Base-by-base conservation (phyloP, 1,284 basidiomycete genomes). In the Boletus mariae region DNA sequence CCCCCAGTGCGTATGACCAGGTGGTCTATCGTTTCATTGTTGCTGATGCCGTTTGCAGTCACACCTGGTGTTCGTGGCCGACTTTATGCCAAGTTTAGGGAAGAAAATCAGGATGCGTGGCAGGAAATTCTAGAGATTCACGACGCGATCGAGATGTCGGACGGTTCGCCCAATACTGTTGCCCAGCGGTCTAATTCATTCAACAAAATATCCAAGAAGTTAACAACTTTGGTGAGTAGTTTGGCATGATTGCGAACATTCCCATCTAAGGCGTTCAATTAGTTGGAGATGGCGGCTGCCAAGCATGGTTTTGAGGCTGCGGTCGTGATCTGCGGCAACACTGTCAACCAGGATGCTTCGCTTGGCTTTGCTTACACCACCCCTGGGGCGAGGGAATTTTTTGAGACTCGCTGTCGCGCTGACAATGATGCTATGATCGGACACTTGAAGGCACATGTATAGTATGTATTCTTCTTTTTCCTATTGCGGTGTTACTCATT, bases 271-370 rank as follows among this genome's bases (percentile, higher is more conserved):
- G 38, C 11, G 31, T 23, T 23, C 8, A 10, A 17, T 40, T 8
- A 53, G 52, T 35, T 53, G 2, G 25, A 53, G 1, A 25, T 17
- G 5, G 35, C 42, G 25, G 45, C 49, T n/a, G 43, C 37, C 26
- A 51, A 49, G 32, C 25, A 57, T 29, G 50, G 56, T 6, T 57
- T 57, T 8, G 46, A 56, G 31, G 54, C 41, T 17, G 50, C 40
- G 1, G 4, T 57, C 1, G 31, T 57, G 8, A 57, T 57, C 46
- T 56, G 54, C 32, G 44, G 55, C 12, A 57, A 49, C 23, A 47
- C 41, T 4, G 28, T 57, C 23, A 57, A 57, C 37, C n/a, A 56
- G 45, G 50, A 57, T 31, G 47, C 32, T 1, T 57, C 44, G n/a
- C 28, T 57, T 0, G 50, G 34, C 5, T 52, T 52, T 10, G 20